phyloP scores from a whole-genome alignment of 331 rosid genomes.

The Malus hybrid region DNA sequence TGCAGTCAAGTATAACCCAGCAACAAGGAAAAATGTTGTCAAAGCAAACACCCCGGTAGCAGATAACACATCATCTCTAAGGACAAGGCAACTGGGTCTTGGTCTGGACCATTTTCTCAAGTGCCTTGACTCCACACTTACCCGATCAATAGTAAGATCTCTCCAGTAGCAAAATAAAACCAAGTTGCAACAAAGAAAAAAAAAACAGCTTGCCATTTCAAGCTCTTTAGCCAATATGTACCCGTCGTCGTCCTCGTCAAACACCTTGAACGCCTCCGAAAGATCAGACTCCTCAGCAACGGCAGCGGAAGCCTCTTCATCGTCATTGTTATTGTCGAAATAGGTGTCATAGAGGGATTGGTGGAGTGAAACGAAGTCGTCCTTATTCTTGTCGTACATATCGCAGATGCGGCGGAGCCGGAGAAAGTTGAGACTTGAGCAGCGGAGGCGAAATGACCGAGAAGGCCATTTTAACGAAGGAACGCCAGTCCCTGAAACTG shows the following conservation, averaged over 20 bases:
- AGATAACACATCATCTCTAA: no score
- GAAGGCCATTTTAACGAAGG: background rate
- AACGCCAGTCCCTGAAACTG: slow-evolving; percentile 25
- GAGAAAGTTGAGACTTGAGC: slow-evolving; percentile 49
- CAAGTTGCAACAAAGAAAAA: no score
- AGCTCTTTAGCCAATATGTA: slow-evolving; percentile 62
- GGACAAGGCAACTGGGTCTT: no score
- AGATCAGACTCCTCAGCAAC: slow-evolving; percentile 28
- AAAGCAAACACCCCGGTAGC: no score
- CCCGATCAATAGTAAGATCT: no score
- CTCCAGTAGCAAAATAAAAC: no score
- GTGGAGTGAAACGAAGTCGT: slow-evolving; percentile 52
- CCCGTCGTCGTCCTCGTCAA: slow-evolving; percentile 79
- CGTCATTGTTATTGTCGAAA: slow-evolving; percentile 10
- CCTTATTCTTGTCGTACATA: slow-evolving; percentile 61
- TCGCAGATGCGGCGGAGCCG: slow-evolving; percentile 73
- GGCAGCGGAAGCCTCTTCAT: background rate
- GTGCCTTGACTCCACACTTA: no score
- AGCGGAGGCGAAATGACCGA: slow-evolving; percentile 48
- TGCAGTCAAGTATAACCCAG: no score
- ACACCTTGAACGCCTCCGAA: slow-evolving; percentile 80
- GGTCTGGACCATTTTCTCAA: no score
- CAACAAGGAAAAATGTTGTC: no score
- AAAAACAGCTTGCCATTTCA: no score
- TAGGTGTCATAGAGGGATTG: slow-evolving; percentile 45